These are phyloP conservation scores for Amoebophrya sp. DNA, from an alignment of 169 alveolate genomes.

Conservation along the genomic window DNA sequence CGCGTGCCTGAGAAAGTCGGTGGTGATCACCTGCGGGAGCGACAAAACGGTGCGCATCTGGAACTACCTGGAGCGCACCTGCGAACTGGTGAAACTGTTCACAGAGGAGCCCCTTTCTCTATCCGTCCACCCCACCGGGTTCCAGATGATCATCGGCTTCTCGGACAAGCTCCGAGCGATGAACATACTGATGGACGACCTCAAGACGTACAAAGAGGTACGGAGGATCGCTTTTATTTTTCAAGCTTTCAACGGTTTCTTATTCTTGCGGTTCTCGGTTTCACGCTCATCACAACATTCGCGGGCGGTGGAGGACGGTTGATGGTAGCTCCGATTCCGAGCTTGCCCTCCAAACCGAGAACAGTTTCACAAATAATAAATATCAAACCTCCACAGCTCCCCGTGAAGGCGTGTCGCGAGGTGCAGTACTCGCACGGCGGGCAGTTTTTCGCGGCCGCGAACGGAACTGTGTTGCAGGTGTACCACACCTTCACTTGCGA, in stretches of 20 bases:
- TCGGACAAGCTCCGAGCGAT: slow-evolving; percentile 54
- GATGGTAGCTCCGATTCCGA: too few relatives aligned
- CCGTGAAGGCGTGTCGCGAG: slow-evolving; percentile 61
- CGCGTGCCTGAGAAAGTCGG: slow-evolving; percentile 63
- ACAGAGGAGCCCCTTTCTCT: slow-evolving; percentile 64
- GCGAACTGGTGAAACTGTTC: slow-evolving; percentile 58
- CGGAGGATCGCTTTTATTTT: too few relatives aligned
- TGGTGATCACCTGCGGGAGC: slow-evolving; percentile 62
- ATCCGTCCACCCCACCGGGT: slow-evolving; percentile 79
- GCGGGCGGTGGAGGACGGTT: too few relatives aligned
- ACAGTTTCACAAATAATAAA: too few relatives aligned
- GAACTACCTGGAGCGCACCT: slow-evolving; percentile 54
- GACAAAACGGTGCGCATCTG: slow-evolving; percentile 77
- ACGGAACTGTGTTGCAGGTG: slow-evolving; percentile 50
- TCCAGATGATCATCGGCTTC: slow-evolving; percentile 76
- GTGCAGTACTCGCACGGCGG: slow-evolving; percentile 70
- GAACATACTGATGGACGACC: slow-evolving; percentile 59
- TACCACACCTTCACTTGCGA: slow-evolving; percentile 67
- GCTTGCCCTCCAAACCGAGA: too few relatives aligned
- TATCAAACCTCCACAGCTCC: too few relatives aligned
- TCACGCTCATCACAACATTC: too few relatives aligned
- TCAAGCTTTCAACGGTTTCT: too few relatives aligned
- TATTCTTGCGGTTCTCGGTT: too few relatives aligned
- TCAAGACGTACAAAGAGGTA: slow-evolving; percentile 59
- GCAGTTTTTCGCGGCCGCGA: slow-evolving; percentile 71